These are phyloP conservation scores for Spinacia oleracea DNA, from an alignment of 179 eudicot genomes.

Conservation along the genomic window DNA sequence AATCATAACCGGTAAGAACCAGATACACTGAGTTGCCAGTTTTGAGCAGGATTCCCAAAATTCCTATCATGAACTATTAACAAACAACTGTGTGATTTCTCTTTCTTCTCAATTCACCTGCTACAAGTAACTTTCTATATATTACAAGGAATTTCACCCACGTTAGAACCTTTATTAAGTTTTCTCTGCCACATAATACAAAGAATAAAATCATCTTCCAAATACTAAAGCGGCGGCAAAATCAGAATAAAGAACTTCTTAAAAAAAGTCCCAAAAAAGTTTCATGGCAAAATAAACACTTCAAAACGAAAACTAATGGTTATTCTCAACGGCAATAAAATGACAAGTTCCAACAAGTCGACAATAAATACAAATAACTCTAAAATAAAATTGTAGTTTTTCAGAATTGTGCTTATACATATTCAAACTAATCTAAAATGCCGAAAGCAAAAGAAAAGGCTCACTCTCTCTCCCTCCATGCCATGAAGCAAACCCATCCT, in stretches of 20 bases:
- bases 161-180: constrained; percentile 7
- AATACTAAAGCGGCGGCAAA: neutral
- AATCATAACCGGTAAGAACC: constrained; percentile 1
- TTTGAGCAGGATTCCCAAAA: constrained; percentile 5
- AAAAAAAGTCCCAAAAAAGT: neutral
- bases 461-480: neutral
- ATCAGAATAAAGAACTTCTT: neutral
- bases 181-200: neutral
- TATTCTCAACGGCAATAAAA: neutral
- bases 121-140: constrained; percentile 38
- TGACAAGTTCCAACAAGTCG: neutral
- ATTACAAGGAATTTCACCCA: constrained; percentile 7
- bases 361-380: neutral
- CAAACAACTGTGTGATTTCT: constrained; percentile 13
- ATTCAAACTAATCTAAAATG: neutral
- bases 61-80: constrained; percentile 25
- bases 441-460: no score
- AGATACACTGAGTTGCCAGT: constrained; percentile 12
- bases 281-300: neutral
- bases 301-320: neutral
- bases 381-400: neutral
- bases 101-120: constrained; percentile 4
- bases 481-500: neutral
- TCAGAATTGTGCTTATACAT: no score
- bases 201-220: neutral